Evolutionary conservation across 768 basidiomycete species (phyloP).

Genomic region (Candolleomyces eurysporus): DNA sequence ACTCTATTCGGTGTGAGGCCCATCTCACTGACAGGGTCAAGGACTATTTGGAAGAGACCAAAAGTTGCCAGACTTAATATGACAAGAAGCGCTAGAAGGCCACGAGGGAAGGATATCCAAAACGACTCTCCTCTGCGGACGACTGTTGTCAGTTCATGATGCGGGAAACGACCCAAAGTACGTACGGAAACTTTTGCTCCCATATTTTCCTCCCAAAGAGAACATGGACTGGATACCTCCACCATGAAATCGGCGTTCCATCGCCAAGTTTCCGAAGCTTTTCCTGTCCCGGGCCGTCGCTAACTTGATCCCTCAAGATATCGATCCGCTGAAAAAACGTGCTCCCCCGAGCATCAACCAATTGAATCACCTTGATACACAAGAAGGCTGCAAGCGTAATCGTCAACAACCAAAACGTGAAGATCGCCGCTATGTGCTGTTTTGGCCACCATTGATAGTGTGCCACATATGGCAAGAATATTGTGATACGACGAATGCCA

Average conservation of each 20-base stretch:
- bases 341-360: neutral
- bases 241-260: neutral
- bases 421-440: neutral
- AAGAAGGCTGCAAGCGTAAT: neutral
- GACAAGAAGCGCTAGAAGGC: neutral
- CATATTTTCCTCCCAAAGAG: neutral
- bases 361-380: neutral
- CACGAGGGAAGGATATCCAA: neutral
- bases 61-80: neutral
- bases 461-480: neutral
- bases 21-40: neutral
- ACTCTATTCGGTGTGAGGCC: neutral
- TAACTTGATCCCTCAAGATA: neutral
- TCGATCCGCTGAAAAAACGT: neutral
- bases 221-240: neutral
- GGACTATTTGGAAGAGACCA: neutral
- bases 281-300: neutral
- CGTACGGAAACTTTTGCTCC: neutral
- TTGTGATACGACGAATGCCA: neutral
- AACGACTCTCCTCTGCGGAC: neutral
- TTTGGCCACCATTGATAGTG: neutral
- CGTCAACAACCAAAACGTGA: neutral
- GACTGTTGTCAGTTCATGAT: no score
- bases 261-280: no score
- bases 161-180: no score